Base-by-base conservation (phyloP, 2,329 filamentous ascomycete genomes). In the Epichloe aotearoae region DNA sequence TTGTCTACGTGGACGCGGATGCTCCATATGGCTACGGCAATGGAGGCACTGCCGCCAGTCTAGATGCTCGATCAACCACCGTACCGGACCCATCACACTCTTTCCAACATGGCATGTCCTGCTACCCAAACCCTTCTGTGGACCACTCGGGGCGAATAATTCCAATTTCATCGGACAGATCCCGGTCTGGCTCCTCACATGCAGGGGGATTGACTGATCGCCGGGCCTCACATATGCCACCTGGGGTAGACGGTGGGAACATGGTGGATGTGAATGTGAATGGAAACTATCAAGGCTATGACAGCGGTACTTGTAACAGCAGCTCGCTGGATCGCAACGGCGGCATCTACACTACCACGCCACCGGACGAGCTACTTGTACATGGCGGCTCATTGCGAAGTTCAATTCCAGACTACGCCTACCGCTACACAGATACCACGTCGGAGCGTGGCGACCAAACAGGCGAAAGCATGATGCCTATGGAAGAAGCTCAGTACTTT, bases 401-500 rank as follows among this genome's bases (percentile, higher is more conserved):
- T 55, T 46, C 55, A 50, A 50, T 54, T 42, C 39, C 58, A 47
- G 46, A 63, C 34, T 59, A 64, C 52, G 53, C 58, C 20, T 66
- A 66, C 57, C 60, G 62, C 48, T 66, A 65, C 53, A 57, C 55
- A 3, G 63, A 64, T 46, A 61, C 50, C 33, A n/a, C 46, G 7
- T 10, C 46, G 8, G 49, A 52, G 14, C 52, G 52, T 15, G 42
- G 40, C 15, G 33, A 40, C 10, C 17, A 33, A 17, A 11, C 15
- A 33, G 45, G 39, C 26, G 47, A 26, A 37, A 45, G 10, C 34
- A 40, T 36, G 17, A 30, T 42, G 36, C 11, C 40, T 7, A 33
- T 54, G 50, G 50, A 52, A 6, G 52, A 41, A 12, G 50, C 46
- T 4, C 46, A 40, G 20, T 52, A 52, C 5, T 47, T 47, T 6